Base-by-base conservation (phyloP, 495 filamentous ascomycete species). In the Aspergillus saccharolyticus region DNA sequence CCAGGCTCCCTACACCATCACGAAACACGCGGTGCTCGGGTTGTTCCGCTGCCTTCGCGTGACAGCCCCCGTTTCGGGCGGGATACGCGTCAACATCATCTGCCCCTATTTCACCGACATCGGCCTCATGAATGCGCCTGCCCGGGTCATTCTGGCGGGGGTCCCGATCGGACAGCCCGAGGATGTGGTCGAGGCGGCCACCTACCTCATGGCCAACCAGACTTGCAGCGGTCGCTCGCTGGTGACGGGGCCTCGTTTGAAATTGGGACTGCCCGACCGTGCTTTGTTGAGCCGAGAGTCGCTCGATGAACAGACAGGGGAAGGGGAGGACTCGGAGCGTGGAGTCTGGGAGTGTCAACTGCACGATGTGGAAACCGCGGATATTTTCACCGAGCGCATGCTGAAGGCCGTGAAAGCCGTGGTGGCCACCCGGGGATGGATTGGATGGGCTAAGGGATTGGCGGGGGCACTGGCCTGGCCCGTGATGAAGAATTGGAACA, bases 51-150 rank as follows among this genome's bases (percentile, higher is more conserved):
- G 46, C n/a, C 21, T 49, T 0, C 46, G 46, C 21, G 21, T 49
- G 6, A 28, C 6, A 1, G 46, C 46, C 2, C 46, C 46, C 20
- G 5, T 28, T 5, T 16, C 46, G 1, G 21, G 20, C 1, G 46
- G 46, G 10, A 21, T 49, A 4, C 21, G 46, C 6, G 46, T 49
- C 21, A 49, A 49, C n/a, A 49, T 49, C 21, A 16, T 49, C n/a
- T 49, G 46, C n/a, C 46, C 46, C 20, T 49, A 49, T 25, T 49
- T 24, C n/a, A 49, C 46, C 10, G 46, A 49, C n/a, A 49, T 21
- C 7, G 20, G 20, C 20, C 1, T 49, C 20, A 22, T 49, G 46
- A 22, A 8, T 16, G 46, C 7, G 10, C 18, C 46, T 4, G 46
- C 19, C 8, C 18, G 21, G 1, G 46, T n/a, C 3, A 49, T 49